Percentiles rank a stretch among this genome's conserved stretches.
These are phyloP conservation scores for Blastocystis sp. DNA, from an alignment of 352 stramenopile species.

Conservation along the genomic window DNA sequence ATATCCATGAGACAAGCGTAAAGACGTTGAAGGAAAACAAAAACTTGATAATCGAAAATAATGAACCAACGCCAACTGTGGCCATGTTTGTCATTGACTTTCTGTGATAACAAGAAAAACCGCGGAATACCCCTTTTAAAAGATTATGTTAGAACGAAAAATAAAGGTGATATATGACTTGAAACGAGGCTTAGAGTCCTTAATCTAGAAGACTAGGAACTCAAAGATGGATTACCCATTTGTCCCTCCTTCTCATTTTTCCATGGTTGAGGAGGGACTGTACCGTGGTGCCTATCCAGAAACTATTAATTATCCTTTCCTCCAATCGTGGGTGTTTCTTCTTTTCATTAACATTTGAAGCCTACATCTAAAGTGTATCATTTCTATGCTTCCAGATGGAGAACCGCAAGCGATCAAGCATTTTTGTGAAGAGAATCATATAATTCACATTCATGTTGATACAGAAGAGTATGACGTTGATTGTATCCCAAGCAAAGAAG, in stretches of 20 bases:
- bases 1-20: constrained; percentile 31
- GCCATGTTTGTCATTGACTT: background rate
- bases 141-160: no score
- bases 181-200: no score
- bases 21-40: constrained; percentile 34
- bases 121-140: no score
- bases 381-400: constrained; percentile 49
- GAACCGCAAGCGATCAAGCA: background rate
- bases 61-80: constrained; percentile 1
- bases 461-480: constrained; percentile 64
- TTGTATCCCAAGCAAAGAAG: constrained; percentile 64
- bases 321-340: constrained; percentile 9
- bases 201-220: no score
- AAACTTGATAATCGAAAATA: constrained; percentile 3
- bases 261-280: constrained; percentile 11
- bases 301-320: constrained; percentile 31
- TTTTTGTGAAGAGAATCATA: constrained; percentile 52
- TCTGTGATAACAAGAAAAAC: background rate
- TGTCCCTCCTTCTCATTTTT: constrained; percentile 54
- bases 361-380: constrained; percentile 51
- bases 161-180: no score
- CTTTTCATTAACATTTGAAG: background rate
- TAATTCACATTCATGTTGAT: constrained; percentile 60
- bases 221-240: constrained; percentile 31
- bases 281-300: constrained; percentile 46